These are phyloP conservation scores for Pythium rishiriense DNA, from an alignment of 352 stramenopile species.

Conservation along the genomic window DNA sequence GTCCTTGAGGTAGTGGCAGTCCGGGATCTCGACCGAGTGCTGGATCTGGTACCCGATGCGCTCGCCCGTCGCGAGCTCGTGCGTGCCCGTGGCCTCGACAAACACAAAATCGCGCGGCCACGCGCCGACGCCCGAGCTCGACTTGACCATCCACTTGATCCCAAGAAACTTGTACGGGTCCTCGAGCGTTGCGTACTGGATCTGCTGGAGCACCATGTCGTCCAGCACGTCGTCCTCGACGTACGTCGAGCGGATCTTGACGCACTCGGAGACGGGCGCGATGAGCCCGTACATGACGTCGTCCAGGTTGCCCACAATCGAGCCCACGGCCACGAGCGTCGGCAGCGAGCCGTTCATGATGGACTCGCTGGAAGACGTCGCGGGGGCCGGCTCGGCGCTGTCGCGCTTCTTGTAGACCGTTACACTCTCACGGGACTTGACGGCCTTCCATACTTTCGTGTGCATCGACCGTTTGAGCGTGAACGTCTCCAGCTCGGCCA, in stretches of 20 bases:
- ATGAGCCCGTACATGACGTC: slow-evolving; percentile 24
- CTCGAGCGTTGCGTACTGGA: slow-evolving; percentile 36
- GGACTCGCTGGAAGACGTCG: background rate
- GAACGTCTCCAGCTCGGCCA: slow-evolving; percentile 12
- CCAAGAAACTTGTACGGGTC: slow-evolving; percentile 28
- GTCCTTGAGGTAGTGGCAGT: slow-evolving; percentile 7
- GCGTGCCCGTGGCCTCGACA: slow-evolving; percentile 45
- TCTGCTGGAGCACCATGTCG: slow-evolving; percentile 41
- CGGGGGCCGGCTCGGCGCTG: background rate
- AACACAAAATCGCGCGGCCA: slow-evolving; percentile 47
- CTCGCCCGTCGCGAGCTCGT: slow-evolving; percentile 33
- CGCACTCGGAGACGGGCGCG: slow-evolving; percentile 30
- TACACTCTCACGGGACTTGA: slow-evolving; percentile 13
- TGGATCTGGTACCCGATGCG: slow-evolving; percentile 41
- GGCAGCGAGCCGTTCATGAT: background rate
- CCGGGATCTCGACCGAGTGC: slow-evolving; percentile 38
- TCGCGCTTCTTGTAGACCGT: slow-evolving; percentile 7
- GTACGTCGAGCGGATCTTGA: slow-evolving; percentile 16
- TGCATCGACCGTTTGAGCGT: slow-evolving; percentile 1
- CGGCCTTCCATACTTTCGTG: slow-evolving; percentile 10
- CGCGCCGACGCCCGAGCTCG: slow-evolving; percentile 25
- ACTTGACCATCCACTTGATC: slow-evolving; percentile 34
- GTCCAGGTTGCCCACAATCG: slow-evolving; percentile 12
- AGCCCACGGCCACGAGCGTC: slow-evolving; percentile 14
- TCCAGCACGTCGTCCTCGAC: slow-evolving; percentile 24